Percentiles rank a stretch among this genome's conserved stretches.
These are phyloP conservation scores for Fusarium praegraminearum DNA, from an alignment of 2,329 filamentous ascomycete species.

Conservation along the genomic window DNA sequence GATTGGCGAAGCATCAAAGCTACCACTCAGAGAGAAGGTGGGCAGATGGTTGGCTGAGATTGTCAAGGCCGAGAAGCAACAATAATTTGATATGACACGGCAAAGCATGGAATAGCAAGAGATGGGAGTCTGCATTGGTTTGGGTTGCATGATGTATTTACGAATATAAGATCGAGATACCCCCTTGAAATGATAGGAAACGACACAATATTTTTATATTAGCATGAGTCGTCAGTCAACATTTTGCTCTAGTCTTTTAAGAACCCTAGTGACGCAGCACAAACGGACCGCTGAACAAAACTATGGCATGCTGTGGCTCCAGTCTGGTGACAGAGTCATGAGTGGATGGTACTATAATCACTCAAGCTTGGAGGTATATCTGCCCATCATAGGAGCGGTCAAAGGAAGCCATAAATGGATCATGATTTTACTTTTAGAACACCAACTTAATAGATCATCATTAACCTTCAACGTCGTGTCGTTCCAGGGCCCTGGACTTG, in stretches of 20 bases:
- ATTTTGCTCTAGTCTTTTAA: neutral
- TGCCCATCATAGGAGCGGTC: slow-evolving; percentile 27
- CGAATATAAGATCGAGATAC: slow-evolving; percentile 40
- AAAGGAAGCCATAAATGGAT: neutral
- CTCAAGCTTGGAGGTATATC: neutral
- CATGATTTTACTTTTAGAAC: neutral
- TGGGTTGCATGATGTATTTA: slow-evolving; percentile 24
- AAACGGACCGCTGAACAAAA: slow-evolving; percentile 7
- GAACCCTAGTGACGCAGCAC: slow-evolving; percentile 19
- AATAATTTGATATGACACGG: neutral
- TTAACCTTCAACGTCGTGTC: slow-evolving; percentile 12
- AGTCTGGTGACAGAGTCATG: slow-evolving; percentile 15
- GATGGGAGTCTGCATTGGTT: slow-evolving; percentile 7
- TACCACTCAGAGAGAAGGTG: slow-evolving; percentile 42
- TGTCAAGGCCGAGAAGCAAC: slow-evolving; percentile 13
- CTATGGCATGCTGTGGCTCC: neutral
- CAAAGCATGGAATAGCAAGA: slow-evolving; percentile 8
- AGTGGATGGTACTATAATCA: slow-evolving; percentile 15
- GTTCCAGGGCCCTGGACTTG: neutral
- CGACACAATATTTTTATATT: slow-evolving; percentile 2
- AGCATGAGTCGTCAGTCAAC: slow-evolving; percentile 5
- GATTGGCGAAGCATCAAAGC: slow-evolving; percentile 40
- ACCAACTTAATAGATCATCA: neutral
- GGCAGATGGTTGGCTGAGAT: slow-evolving; percentile 42
- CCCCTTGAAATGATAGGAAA: slow-evolving; percentile 26